A percentile compares a stretch with the other conserved stretches of the same genome.
These are phyloP conservation scores for Macrophomina phaseolina DNA, from an alignment of 2,329 filamentous ascomycete species.

Conservation along the genomic window DNA sequence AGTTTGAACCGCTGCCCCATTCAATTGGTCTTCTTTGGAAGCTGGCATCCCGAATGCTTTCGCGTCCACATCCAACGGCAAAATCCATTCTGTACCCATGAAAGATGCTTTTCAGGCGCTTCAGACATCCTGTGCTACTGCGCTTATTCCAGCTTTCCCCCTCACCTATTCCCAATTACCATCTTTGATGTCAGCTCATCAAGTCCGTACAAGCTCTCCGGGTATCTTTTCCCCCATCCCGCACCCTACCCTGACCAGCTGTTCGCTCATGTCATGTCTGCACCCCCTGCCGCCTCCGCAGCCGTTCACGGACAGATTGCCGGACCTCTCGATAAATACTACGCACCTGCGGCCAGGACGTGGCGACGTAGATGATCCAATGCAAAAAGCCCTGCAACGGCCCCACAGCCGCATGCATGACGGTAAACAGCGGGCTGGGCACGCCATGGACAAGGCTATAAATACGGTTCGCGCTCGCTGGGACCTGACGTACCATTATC, in stretches of 20 bases:
- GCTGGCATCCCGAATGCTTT: too few species aligned
- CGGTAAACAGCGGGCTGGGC: conserved; percentile 64
- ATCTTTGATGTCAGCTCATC: too few species aligned
- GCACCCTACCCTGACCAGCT: too few species aligned
- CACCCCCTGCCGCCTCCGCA: not conserved
- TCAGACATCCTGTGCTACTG: too few species aligned
- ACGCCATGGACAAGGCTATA: conserved; percentile 68
- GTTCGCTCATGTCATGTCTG: not conserved
- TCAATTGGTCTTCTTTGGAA: too few species aligned
- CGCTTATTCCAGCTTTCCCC: too few species aligned
- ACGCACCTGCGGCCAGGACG: conserved; percentile 51
- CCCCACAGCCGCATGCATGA: conserved; percentile 74
- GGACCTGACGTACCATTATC: conserved; percentile 44
- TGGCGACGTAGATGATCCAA: conserved; percentile 75
- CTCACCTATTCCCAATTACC: too few species aligned
- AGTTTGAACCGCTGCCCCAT: too few species aligned
- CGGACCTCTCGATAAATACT: not conserved
- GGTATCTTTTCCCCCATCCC: not conserved
- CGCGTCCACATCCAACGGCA: too few species aligned
- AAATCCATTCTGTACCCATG: too few species aligned
- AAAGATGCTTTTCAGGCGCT: too few species aligned
- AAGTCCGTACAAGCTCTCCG: too few species aligned
- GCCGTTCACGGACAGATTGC: not conserved
- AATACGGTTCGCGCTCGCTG: conserved; percentile 81
- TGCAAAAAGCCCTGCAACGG: conserved; percentile 88